Evolutionary conservation across 2,329 filamentous ascomycete genomes (phyloP), one percentile per base, ranked within the genome.

Genomic region (Fusarium subglutinans): DNA sequence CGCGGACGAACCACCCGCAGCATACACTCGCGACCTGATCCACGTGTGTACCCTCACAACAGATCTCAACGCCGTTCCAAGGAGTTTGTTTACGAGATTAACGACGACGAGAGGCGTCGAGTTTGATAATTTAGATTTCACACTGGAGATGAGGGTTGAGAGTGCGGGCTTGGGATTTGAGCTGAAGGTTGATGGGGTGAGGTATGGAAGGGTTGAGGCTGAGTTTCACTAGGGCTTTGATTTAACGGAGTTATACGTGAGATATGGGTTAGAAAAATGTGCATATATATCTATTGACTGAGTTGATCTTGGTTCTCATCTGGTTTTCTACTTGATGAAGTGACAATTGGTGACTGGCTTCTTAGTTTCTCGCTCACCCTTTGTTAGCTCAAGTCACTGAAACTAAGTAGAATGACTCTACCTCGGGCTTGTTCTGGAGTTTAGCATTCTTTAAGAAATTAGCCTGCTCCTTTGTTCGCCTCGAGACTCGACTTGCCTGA

Each of bases 41-140:
- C 90, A 92, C 73, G 93, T 95, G 33, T 95, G 93, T 82, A 95
- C 92, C 4, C 84, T 96, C 44, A 94, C 91, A n/a, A 95, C 93
- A 22, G 93, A 95, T 78, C 84, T 96, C 18, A 91, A 90, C 55
- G 92, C 92, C 1, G 93, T 95, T 24, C 93, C 93, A 2, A 88
- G 91, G 73, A 90, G 87, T 66, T 80, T 95, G 17, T 95, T 95
- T 78, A 94, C 93, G 3, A 84, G 92, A 20, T 82, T 96, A 71
- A 95, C 93, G 22, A 95, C 93, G 18, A 95, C 93, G 6, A 87
- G 92, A 61, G 93, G 93, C 2, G 90, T 94, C 10, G 93, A 94
- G 82, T 96, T 95, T 82, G 92, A 94, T 76, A 95, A 94, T 73
- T 84, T 96, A 37, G 92, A 95, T 79, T 95, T 95, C 69, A 94